Base-by-base conservation (phyloP, 306 rosid genomes). In the Amphicarpaea edgeworthii region DNA sequence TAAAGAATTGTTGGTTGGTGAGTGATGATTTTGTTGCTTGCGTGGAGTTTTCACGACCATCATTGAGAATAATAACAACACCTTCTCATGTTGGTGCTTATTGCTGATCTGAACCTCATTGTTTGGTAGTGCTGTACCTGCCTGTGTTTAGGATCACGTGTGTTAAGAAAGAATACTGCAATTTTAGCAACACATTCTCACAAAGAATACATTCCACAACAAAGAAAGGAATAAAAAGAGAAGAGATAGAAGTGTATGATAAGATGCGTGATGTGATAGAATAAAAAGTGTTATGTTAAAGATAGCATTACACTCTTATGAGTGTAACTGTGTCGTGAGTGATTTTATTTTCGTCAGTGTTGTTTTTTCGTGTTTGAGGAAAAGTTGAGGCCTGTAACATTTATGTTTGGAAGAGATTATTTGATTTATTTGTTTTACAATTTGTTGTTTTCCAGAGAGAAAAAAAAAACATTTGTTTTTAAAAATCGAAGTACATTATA, bases 31-130 rank as follows among this genome's bases (percentile, higher is more conserved):
- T 87, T 70, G 70, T 88, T 77, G 73, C 82, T 50, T 74, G 83
- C 87, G 28, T 87, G 86, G 86, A 63, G 6, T 34, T 78, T 68
- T 70, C 87, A 37, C 86, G 89, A 78, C 83, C 88, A 10, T 82
- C 92, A 2, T 85, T 93, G 78, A 85, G 88, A 70, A 88, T 26
- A 82, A 79, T 94, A 49, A 34, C 79, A 30, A 73, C 80, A 15
- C 88, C 93, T 30, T 42, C 78, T 53, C 77, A 82, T 80, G 71
- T 77, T 47, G 57, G 55, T 84, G 77, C 54, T 12, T 80, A 72
- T 81, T 68, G 3, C 23, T 81, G 72, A 80, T 23, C 73, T 76
- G 66, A 68, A 68, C 7, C 19, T 55, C 40, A 55, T 59, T 74
- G 70, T 12, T 45, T 73, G 59, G 16, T 59, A 40, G 41, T 12